Evolutionary conservation across 345 rosid genomes (phyloP).

Genomic region (Gossypium mustelinum): DNA sequence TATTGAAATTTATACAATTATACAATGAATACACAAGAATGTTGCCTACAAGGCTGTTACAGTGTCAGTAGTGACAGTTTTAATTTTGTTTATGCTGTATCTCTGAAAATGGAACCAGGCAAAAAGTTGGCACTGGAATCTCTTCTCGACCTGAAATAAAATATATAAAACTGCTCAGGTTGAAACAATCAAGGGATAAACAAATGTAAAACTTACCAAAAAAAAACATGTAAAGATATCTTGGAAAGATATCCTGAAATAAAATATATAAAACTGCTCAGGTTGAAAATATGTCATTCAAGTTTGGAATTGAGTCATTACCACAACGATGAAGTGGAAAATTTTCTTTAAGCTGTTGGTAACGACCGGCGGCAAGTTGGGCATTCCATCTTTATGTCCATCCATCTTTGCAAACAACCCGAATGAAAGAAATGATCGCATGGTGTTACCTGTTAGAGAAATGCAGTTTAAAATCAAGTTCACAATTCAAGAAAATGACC

Average conservation of each 20-base stretch:
- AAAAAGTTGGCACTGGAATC: conserved; percentile 21
- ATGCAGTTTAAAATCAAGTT: conserved; percentile 1
- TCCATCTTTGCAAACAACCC: conserved; percentile 96
- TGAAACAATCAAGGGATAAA: neutral
- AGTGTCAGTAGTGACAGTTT: conserved; percentile 12
- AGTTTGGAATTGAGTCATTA: conserved; percentile 22
- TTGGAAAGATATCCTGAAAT: neutral
- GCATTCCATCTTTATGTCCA: conserved; percentile 99
- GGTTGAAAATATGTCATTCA: neutral
- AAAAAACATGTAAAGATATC: neutral
- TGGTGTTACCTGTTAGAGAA: conserved; percentile 71
- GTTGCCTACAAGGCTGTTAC: conserved; percentile 21
- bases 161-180: neutral
- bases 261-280: no score
- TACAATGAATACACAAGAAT: conserved; percentile 28
- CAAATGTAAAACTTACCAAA: neutral
- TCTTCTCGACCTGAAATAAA: conserved; percentile 27
- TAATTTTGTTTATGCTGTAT: conserved; percentile 18
- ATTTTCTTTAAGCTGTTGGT: conserved; percentile 65
- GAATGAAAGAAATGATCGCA: conserved; percentile 95
- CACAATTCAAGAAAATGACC: neutral
- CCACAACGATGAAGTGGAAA: conserved; percentile 29
- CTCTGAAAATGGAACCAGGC: conserved; percentile 23
- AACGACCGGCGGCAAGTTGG: conserved; percentile 95
- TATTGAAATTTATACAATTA: conserved; percentile 16